Evolutionary conservation across 1,139 yeast species (phyloP), one percentile per base, ranked within the genome.

Genomic region (Candida sanyaensis): DNA sequence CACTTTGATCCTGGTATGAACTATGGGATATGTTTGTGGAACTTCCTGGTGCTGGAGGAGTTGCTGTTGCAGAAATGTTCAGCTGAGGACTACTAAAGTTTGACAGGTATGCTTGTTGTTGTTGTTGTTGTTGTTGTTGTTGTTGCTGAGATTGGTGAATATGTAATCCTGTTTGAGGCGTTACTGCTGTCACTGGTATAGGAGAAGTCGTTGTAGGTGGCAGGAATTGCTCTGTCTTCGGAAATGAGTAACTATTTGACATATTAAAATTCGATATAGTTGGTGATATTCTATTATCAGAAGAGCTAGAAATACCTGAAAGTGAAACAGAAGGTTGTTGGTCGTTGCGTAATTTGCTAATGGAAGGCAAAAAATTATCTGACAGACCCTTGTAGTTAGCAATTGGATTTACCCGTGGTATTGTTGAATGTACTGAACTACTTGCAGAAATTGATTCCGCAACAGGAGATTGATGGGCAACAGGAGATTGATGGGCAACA

Each of bases 1-100:
- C n/a, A 13, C 5, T 29, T 31, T 12, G 38, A 10, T 36, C 38
- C 8, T 7, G 45, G 24, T 31, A 39, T 5, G 30, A 33, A 17
- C 17, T 9, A 13, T 40, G 26, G 28, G 42, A 17, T 10, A 7
- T 23, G n/a, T 30, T 38, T 12, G 30, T 21, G 21, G 33, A 40
- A 31, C 17, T 23, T 26, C 33, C 26, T 37, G 46, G 23, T 13
- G 39, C 38, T 3, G 49, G 28, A 34, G 41, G 24, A 33, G 46
- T 37, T 37, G 38, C 34, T 17, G 37, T 12, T 26, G 31, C 2
- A 9, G 38, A 10, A 8, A 7, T 27, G 23, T 17, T 23, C 24
- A 11, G 37, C 9, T 17, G 37, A 4, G 26, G 11, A 8, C 26
- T 34, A 23, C 11, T 9, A 17, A 34, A 34, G 17, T 9, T 34